Conservation (phyloP, 2,329 filamentous ascomycete genomes). For the Diplodia sapinea region DNA sequence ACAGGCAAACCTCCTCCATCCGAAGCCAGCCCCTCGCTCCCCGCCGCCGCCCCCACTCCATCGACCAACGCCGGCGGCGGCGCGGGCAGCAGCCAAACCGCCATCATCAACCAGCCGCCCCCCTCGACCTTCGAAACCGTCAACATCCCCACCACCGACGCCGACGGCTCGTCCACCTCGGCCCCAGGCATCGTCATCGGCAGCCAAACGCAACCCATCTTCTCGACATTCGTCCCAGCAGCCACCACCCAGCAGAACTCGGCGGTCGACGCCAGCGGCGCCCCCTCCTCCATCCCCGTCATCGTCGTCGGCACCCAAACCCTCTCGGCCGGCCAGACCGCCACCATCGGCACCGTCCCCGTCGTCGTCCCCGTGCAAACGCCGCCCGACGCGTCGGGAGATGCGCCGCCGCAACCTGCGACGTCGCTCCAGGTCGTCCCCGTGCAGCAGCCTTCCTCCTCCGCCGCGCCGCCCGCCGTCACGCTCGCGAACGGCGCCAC, state of each 20-base stretch:
- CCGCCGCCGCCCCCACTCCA: background rate
- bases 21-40: background rate
- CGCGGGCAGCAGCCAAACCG: background rate
- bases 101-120: background rate
- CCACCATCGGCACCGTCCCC: constrained; percentile 10
- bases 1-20: background rate
- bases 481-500: background rate
- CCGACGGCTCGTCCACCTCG: constrained; percentile 1
- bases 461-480: background rate
- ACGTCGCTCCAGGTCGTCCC: background rate
- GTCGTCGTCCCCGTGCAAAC: background rate
- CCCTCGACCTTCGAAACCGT: background rate
- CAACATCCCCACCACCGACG: constrained; percentile 1
- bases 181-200: background rate
- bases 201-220: background rate
- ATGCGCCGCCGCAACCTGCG: background rate
- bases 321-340: constrained; percentile 8
- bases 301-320: constrained; percentile 10
- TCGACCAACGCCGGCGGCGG: background rate
- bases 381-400: background rate
- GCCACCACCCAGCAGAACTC: background rate
- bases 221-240: background rate
- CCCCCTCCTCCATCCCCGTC: background rate
- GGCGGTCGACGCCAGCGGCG: background rate
- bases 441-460: background rate